Conservation (phyloP, 352 stramenopile genomes). For the Pythium sp. region DNA sequence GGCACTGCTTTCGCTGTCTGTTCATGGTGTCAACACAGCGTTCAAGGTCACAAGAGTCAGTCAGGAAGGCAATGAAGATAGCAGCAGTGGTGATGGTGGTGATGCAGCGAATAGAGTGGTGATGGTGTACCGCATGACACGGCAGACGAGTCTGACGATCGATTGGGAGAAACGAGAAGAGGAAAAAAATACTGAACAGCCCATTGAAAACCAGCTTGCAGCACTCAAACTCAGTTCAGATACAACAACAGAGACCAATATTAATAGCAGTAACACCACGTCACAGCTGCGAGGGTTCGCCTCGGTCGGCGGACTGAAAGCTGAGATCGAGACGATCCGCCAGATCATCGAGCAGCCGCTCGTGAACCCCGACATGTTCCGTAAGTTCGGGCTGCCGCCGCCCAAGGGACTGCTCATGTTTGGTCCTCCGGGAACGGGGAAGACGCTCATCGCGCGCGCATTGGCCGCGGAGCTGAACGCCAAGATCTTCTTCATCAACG, state of each 20-base stretch:
- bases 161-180: conserved; percentile 8
- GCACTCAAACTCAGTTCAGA: conserved; percentile 6
- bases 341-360: conserved; percentile 97
- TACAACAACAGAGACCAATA: not conserved
- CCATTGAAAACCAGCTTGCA: conserved; percentile 5
- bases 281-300: conserved; percentile 51
- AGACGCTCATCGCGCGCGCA: conserved; percentile 93
- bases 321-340: conserved; percentile 92
- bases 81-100: not conserved
- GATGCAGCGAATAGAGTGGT: not conserved
- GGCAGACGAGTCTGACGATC: conserved; percentile 4
- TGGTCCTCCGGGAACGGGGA: conserved; percentile 94
- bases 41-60: conserved; percentile 43
- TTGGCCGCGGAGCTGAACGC: conserved; percentile 91
- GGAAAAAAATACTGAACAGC: not conserved
- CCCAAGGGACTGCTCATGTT: conserved; percentile 95
- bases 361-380: conserved; percentile 92
- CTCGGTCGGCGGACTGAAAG: conserved; percentile 85
- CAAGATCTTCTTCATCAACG: conserved; percentile 96
- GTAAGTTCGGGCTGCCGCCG: conserved; percentile 91
- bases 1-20: conserved; percentile 51
- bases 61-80: conserved; percentile 7
- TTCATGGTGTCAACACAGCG: conserved; percentile 56
- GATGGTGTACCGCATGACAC: conserved; percentile 7
- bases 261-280: not conserved